A percentile compares a stretch with the other conserved stretches of the same genome.
Conservation (phyloP, 2,329 filamentous ascomycete genomes). For the Monosporascus sp. region DNA sequence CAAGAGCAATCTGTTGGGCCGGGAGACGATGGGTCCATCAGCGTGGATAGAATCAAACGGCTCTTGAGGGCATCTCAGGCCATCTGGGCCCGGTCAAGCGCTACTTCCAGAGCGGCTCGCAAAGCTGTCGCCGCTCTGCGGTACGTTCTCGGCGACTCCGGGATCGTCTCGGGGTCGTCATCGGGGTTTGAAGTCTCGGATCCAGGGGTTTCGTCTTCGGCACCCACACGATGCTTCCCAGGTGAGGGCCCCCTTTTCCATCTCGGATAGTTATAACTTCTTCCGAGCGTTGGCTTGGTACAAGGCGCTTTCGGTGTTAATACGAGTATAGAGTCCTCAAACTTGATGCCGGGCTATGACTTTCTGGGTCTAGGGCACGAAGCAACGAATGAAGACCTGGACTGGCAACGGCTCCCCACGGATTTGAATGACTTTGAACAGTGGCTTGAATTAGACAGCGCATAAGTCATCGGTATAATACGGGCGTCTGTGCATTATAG, state of each 20-base stretch:
- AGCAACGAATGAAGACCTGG: not conserved
- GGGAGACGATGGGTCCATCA: not conserved
- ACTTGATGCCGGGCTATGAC: not conserved
- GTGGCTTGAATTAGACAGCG: not conserved
- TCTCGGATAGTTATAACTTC: too few species aligned
- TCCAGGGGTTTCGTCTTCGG: too few species aligned
- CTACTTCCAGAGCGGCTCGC: slow-evolving; percentile 14
- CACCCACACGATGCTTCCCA: not conserved
- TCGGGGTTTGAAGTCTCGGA: too few species aligned
- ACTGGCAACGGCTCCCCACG: not conserved
- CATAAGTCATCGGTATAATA: too few species aligned
- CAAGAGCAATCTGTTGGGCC: not conserved
- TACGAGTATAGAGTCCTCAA: not conserved
- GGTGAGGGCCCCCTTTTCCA: not conserved
- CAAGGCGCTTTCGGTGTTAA: not conserved
- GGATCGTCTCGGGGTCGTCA: not conserved
- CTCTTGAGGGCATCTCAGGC: slow-evolving; percentile 10
- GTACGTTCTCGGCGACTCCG: not conserved
- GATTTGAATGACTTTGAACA: not conserved
- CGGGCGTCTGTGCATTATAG: too few species aligned
- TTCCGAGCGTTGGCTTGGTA: not conserved
- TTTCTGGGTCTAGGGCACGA: not conserved
- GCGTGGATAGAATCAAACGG: slow-evolving; percentile 2
- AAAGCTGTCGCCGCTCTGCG: slow-evolving; percentile 13
- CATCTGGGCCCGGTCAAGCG: slow-evolving; percentile 12